A percentile compares a stretch with the other conserved stretches of the same genome.
phyloP scores from a whole-genome alignment of 352 stramenopile species.

The Pythium brachiatum region DNA sequence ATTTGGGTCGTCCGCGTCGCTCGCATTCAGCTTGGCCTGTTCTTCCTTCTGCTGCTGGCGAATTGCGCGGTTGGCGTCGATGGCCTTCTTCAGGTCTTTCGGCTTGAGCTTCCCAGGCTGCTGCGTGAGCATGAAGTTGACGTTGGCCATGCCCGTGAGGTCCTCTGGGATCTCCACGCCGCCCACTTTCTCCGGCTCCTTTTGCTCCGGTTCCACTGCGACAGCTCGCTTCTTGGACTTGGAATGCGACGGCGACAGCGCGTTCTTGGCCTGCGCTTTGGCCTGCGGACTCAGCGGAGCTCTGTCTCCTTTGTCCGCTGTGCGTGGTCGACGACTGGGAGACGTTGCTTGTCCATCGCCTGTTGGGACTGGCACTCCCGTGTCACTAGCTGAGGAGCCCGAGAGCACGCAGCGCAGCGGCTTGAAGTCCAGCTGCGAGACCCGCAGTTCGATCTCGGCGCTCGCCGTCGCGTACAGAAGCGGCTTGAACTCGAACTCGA shows the following conservation, averaged over 20 bases:
- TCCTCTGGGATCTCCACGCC: constrained; percentile 66
- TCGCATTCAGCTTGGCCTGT: constrained; percentile 42
- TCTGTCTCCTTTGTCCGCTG: neutral
- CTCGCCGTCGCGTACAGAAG: constrained; percentile 58
- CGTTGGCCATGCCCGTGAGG: constrained; percentile 54
- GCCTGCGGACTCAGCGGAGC: neutral
- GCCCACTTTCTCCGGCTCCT: constrained; percentile 36
- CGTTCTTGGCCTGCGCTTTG: constrained; percentile 6
- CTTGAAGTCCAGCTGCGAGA: constrained; percentile 80
- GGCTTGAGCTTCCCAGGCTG: constrained; percentile 86
- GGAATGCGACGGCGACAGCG: constrained; percentile 1
- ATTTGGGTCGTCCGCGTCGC: constrained; percentile 8
- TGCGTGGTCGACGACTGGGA: neutral
- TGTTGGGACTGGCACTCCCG: neutral
- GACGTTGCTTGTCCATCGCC: neutral
- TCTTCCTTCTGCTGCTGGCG: constrained; percentile 64
- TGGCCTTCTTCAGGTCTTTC: constrained; percentile 88
- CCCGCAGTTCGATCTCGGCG: constrained; percentile 58
- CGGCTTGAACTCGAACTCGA: constrained; percentile 79
- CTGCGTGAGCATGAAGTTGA: constrained; percentile 89
- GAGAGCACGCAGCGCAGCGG: constrained; percentile 58
- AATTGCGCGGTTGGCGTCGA: constrained; percentile 71
- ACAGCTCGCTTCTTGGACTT: constrained; percentile 7
- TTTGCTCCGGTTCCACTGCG: neutral
- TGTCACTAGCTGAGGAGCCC: constrained; percentile 53